Evolutionary conservation across 257 asterid genomes (phyloP), one percentile per base, ranked within the genome.

Genomic region (Solanum peruvianum): DNA sequence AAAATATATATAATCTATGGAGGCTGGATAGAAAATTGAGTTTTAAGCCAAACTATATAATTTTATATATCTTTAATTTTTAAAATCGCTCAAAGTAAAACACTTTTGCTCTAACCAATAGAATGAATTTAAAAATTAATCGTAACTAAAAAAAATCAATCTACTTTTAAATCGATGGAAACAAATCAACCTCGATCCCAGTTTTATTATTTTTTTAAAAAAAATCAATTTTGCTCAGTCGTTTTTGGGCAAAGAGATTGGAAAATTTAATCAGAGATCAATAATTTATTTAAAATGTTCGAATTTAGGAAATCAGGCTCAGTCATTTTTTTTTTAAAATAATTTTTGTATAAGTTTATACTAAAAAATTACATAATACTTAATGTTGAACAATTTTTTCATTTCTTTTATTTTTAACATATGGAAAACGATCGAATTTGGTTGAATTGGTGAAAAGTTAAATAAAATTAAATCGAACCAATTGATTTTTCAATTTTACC

Each of bases 181-280:
- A 20, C 12, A 58, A 58, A 58, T 58, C 66, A 20, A 58, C 5
- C 12, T 58, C 11, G 2, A 3, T 1, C 25, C 64, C 20, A 56
- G 11, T 20, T 11, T 44, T 41, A 10, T 42, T 47, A 14, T 1
- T 47, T 12, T 47, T 49, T 5, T 0, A 0, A 5, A 18, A 52
- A 16, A 62, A n/a, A 4, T 31, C 33, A 11, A 62, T 15, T 11
- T 25, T 11, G 8, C 70, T 62, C 15, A 3, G 1, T 11, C 3
- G 0, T n/a, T 14, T 62, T 62, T 62, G 9, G 20, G 66, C 27
- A 3, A 58, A 58, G 9, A 62, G 9, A 0, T 1, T 0, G 2
- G 8, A 62, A 62, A n/a, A n/a, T 10, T 10, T 62, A 23, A n/a
- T 11, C 7, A n/a, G 14, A 11, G 31, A 62, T 62, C 33, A 15